Percentiles rank a stretch among this genome's conserved stretches.
Evolutionary conservation across 1,284 basidiomycete species (phyloP).

Genomic region (Puccinia coronata): DNA sequence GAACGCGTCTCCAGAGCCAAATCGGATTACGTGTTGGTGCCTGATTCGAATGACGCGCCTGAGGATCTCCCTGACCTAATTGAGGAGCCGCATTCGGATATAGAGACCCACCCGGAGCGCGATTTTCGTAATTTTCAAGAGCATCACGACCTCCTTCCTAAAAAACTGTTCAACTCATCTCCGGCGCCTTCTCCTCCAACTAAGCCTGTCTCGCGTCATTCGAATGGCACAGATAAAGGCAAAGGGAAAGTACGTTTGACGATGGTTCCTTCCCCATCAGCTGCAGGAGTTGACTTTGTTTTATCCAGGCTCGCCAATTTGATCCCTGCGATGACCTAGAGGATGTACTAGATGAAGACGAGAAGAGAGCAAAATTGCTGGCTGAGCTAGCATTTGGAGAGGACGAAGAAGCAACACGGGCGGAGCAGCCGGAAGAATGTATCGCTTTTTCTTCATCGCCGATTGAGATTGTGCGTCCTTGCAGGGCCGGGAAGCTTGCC

Average conservation of each 20-base stretch:
- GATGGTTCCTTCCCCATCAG: not conserved
- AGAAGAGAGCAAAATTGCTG: not conserved
- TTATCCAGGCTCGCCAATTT: not conserved
- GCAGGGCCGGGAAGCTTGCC: not conserved
- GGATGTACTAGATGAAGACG: not conserved
- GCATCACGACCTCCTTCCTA: not conserved
- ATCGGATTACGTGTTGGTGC: not conserved
- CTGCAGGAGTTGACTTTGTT: not conserved
- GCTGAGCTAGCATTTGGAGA: not conserved
- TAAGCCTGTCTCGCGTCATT: not conserved
- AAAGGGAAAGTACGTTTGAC: conserved; percentile 6
- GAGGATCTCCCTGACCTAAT: not conserved
- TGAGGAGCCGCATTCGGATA: not conserved
- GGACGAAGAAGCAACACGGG: not conserved
- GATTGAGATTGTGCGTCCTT: not conserved
- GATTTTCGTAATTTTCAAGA: not conserved
- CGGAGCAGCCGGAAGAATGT: not conserved
- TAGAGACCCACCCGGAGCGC: not conserved
- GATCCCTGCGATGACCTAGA: not conserved
- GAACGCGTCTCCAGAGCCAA: not conserved
- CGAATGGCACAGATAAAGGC: not conserved
- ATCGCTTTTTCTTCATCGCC: conserved; percentile 13
- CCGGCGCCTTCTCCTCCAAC: not conserved
- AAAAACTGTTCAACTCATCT: conserved; percentile 25
- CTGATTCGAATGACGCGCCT: conserved; percentile 12